These are phyloP conservation scores for Exophiala oligosperma DNA, from an alignment of 2,329 filamentous ascomycete genomes.

Conservation along the genomic window DNA sequence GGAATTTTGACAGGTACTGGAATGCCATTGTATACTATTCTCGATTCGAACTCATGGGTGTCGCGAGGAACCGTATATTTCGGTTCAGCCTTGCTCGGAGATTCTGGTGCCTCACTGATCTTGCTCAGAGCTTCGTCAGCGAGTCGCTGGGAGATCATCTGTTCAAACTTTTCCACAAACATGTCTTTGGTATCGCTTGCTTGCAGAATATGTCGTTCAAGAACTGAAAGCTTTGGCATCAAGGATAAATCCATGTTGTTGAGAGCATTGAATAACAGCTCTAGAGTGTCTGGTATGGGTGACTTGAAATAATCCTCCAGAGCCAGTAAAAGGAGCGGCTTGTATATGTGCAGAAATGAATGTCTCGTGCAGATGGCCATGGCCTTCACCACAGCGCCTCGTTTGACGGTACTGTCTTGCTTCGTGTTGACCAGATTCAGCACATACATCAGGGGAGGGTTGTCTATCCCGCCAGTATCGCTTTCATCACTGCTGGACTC, in stretches of 20 bases:
- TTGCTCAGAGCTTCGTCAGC: constrained; percentile 57
- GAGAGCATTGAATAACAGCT: constrained; percentile 85
- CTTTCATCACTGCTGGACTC: constrained; percentile 51
- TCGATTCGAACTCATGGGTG: constrained; percentile 96
- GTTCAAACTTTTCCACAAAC: constrained; percentile 96
- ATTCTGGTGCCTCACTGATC: constrained; percentile 37
- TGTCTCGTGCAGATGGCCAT: constrained; percentile 99
- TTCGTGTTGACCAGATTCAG: constrained; percentile 98
- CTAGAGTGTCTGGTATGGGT: constrained; percentile 82
- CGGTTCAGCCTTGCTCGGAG: constrained; percentile 60
- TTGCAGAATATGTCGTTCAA: constrained; percentile 84
- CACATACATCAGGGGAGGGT: constrained; percentile 92
- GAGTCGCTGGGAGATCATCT: constrained; percentile 83
- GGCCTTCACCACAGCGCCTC: constrained; percentile 92
- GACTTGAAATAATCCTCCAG: constrained; percentile 96
- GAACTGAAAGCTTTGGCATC: constrained; percentile 78
- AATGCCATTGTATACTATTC: constrained; percentile 92
- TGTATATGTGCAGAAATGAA: constrained; percentile 98
- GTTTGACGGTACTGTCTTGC: constrained; percentile 66
- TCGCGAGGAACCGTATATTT: constrained; percentile 81
- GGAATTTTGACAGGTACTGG: constrained; percentile 96
- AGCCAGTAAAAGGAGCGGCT: constrained; percentile 87
- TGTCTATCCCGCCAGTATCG: constrained; percentile 72
- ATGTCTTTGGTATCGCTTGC: constrained; percentile 92
- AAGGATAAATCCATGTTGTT: constrained; percentile 96